These are phyloP conservation scores for Lodderomyces metapsilosis DNA, from an alignment of 1,139 yeast species.

Conservation along the genomic window DNA sequence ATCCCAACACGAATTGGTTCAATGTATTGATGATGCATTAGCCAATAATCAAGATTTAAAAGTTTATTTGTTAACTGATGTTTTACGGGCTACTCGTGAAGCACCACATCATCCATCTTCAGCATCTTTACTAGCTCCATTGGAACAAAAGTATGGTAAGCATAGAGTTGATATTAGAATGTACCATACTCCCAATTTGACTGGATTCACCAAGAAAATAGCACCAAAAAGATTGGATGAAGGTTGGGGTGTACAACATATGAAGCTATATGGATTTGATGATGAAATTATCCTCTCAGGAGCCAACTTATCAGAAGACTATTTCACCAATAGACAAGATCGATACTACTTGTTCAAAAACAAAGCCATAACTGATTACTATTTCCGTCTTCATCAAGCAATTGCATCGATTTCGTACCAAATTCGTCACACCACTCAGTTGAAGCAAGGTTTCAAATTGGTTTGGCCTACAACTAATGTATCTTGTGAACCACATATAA, in stretches of 20 bases:
- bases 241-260: conserved; percentile 92
- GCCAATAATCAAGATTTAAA: conserved; percentile 55
- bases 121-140: conserved; percentile 68
- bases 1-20: conserved; percentile 69
- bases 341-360: conserved; percentile 76
- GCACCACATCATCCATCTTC: conserved; percentile 70
- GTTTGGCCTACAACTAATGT: conserved; percentile 75
- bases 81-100: conserved; percentile 90
- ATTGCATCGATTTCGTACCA: conserved; percentile 70
- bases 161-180: conserved; percentile 76
- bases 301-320: conserved; percentile 87
- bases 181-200: conserved; percentile 86
- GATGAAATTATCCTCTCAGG: conserved; percentile 86
- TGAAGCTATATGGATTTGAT: conserved; percentile 95
- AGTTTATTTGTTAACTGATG: conserved; percentile 79
- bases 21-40: conserved; percentile 60
- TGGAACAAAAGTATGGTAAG: conserved; percentile 64
- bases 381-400: conserved; percentile 64
- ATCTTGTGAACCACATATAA: conserved; percentile 70
- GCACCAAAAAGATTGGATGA: conserved; percentile 88
- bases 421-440: conserved; percentile 38
- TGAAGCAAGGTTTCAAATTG: conserved; percentile 51
- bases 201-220: conserved; percentile 60
- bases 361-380: conserved; percentile 63
- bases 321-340: conserved; percentile 95